phyloP scores from a whole-genome alignment of 768 basidiomycete genomes.

The Lactifluus piperatus region DNA sequence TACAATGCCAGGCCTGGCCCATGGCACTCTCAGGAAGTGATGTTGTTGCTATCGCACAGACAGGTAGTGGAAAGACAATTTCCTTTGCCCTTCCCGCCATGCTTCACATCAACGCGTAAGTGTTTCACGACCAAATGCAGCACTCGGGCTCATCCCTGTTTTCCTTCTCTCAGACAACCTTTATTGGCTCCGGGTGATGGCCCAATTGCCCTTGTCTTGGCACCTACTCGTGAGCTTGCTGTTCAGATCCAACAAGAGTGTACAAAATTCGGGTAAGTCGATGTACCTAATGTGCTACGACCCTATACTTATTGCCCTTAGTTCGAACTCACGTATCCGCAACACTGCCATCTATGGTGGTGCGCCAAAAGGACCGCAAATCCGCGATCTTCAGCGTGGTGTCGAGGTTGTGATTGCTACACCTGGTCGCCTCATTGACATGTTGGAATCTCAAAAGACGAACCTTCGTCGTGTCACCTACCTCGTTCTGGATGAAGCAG shows the following conservation, averaged over 20 bases:
- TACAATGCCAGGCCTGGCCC: constrained; percentile 99
- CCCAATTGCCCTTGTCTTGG: constrained; percentile 92
- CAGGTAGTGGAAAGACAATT: constrained; percentile 98
- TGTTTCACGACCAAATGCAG: constrained; percentile 11
- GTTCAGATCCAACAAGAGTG: constrained; percentile 99
- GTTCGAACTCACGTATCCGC: constrained; percentile 87
- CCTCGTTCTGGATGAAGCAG: constrained; percentile 98
- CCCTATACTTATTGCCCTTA: constrained; percentile 25
- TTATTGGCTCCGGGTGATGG: constrained; percentile 90
- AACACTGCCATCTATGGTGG: constrained; percentile 99
- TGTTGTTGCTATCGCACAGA: constrained; percentile 94
- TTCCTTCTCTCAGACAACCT: constrained; percentile 57
- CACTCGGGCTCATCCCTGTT: neutral
- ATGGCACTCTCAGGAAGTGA: constrained; percentile 95
- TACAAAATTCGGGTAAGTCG: constrained; percentile 85
- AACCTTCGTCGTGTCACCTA: constrained; percentile 95
- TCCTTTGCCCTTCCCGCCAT: constrained; percentile 98
- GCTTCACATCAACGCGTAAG: constrained; percentile 99
- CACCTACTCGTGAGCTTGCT: constrained; percentile 96
- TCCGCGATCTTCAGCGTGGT: constrained; percentile 93
- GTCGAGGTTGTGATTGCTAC: constrained; percentile 99
- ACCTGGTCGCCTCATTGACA: constrained; percentile 98
- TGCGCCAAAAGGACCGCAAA: constrained; percentile 97
- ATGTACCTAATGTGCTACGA: constrained; percentile 1
- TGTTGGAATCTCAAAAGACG: constrained; percentile 95